phyloP scores from a whole-genome alignment of 139 green algal species.

The Asterochloris sp. region DNA sequence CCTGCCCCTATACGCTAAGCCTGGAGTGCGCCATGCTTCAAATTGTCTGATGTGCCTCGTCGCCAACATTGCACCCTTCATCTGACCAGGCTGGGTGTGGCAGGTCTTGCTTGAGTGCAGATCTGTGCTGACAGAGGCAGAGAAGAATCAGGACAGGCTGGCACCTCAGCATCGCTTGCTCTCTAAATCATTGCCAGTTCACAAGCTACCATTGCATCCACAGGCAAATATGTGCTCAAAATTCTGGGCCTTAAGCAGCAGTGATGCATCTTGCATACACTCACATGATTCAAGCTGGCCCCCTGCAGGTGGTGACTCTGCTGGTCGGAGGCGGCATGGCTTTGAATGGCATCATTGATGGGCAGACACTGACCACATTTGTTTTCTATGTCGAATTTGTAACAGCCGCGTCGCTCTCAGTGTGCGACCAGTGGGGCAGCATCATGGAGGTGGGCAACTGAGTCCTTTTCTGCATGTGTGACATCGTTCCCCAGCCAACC shows the following conservation, averaged over 20 bases:
- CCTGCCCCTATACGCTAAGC: no score
- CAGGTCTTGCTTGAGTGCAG: background rate
- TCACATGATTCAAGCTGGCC: background rate
- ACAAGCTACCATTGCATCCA: no score
- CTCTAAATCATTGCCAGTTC: no score
- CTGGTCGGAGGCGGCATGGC: slow-evolving; percentile 60
- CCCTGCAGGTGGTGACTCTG: slow-evolving; percentile 40
- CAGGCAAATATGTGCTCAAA: no score
- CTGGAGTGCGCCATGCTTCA: no score
- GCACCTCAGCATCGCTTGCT: no score
- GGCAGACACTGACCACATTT: slow-evolving; percentile 72
- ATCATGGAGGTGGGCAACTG: slow-evolving; percentile 44
- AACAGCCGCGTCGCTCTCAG: slow-evolving; percentile 55
- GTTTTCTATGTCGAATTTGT: slow-evolving; percentile 81
- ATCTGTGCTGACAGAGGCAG: background rate
- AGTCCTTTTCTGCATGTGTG: background rate
- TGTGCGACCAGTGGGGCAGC: slow-evolving; percentile 80
- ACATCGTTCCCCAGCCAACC: background rate
- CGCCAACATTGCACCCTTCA: no score
- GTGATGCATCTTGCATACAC: background rate
- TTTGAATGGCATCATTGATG: slow-evolving; percentile 39
- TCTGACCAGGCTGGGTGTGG: no score
- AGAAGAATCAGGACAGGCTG: background rate
- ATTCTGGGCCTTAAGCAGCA: no score
- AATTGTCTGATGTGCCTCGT: no score